Evolutionary conservation across 306 rosid genomes (phyloP).

Genomic region (Vigna mungo): DNA sequence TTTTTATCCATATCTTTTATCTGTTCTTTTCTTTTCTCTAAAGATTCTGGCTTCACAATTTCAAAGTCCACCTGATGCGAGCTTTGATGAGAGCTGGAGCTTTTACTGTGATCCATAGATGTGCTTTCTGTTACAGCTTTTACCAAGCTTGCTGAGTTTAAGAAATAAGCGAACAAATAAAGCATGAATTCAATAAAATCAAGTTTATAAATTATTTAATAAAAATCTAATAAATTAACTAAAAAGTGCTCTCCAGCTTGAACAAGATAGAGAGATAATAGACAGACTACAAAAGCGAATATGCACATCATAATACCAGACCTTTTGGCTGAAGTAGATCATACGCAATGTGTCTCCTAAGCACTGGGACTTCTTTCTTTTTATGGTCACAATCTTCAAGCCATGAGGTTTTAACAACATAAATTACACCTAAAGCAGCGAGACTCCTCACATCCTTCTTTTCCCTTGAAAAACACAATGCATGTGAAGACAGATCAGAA

Average conservation of each 20-base stretch:
- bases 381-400: constrained; percentile 85
- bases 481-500: constrained; percentile 9
- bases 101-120: constrained; percentile 58
- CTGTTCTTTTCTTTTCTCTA: constrained; percentile 56
- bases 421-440: constrained; percentile 78
- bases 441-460: constrained; percentile 81
- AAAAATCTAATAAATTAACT: constrained; percentile 27
- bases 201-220: constrained; percentile 12
- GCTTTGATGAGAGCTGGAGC: constrained; percentile 52
- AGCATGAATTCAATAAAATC: constrained; percentile 34
- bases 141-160: constrained; percentile 44
- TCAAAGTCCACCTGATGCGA: constrained; percentile 48
- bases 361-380: constrained; percentile 80
- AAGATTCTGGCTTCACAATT: constrained; percentile 53
- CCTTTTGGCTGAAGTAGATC: constrained; percentile 87
- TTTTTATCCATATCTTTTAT: constrained; percentile 48
- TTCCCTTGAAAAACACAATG: constrained; percentile 62
- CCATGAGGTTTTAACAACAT: constrained; percentile 82
- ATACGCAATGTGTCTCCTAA: constrained; percentile 69
- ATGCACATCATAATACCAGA: constrained; percentile 47
- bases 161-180: constrained; percentile 43
- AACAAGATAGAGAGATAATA: constrained; percentile 37
- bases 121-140: constrained; percentile 50
- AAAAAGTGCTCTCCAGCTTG: constrained; percentile 22
- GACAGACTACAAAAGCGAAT: constrained; percentile 31